phyloP scores from a whole-genome alignment of 2,329 filamentous ascomycete genomes.

The Fusarium penzigii region DNA sequence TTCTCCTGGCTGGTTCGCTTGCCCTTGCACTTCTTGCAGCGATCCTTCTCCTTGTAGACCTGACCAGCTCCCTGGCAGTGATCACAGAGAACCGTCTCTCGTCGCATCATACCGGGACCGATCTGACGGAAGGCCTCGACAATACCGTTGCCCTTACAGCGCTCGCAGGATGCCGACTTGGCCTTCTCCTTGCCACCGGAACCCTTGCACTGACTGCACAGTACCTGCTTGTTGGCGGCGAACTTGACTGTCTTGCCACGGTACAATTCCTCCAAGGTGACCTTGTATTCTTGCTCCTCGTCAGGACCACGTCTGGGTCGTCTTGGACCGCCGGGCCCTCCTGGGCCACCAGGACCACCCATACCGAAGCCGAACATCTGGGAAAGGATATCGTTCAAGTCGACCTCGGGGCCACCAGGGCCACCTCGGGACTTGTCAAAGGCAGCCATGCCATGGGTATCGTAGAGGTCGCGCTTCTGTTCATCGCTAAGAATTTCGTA shows the following conservation, averaged over 20 bases:
- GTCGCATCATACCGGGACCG: slow-evolving; percentile 82
- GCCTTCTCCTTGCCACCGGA: slow-evolving; percentile 89
- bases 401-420: slow-evolving; percentile 68
- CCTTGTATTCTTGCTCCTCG: slow-evolving; percentile 89
- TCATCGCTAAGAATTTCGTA: slow-evolving; percentile 99
- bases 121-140: slow-evolving; percentile 79
- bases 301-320: slow-evolving; percentile 72
- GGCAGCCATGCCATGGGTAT: slow-evolving; percentile 91
- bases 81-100: slow-evolving; percentile 76
- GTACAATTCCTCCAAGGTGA: slow-evolving; percentile 92
- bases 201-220: slow-evolving; percentile 86
- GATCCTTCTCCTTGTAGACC: slow-evolving; percentile 93
- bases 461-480: slow-evolving; percentile 88
- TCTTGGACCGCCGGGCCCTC: slow-evolving; percentile 55
- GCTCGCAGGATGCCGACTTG: slow-evolving; percentile 78
- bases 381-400: slow-evolving; percentile 88
- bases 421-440: slow-evolving; percentile 78
- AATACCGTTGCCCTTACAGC: slow-evolving; percentile 79
- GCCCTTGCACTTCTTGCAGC: slow-evolving; percentile 98
- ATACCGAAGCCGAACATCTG: slow-evolving; percentile 88
- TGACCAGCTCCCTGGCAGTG: slow-evolving; percentile 83
- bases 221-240: slow-evolving; percentile 88
- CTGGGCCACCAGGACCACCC: slow-evolving; percentile 48
- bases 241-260: slow-evolving; percentile 99
- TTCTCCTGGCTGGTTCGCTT: slow-evolving; percentile 82